Evolutionary conservation across 108 stramenopile genomes (phyloP).

Genomic region (Nitzschia sp.): DNA sequence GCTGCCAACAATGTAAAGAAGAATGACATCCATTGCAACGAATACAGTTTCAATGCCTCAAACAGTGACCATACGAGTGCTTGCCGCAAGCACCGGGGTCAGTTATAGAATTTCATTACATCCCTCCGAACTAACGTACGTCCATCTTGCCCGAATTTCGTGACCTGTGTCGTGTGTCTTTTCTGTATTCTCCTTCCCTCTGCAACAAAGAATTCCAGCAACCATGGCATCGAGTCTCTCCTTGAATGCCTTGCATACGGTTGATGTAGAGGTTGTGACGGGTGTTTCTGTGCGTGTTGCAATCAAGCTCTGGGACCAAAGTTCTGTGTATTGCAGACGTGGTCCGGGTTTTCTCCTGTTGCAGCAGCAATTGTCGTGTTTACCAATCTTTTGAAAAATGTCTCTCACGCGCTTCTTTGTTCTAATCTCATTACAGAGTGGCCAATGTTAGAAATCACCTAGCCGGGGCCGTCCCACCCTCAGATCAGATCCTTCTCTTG

Average conservation of each 20-base stretch:
- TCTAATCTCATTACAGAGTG: constrained; percentile 38
- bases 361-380: too few relatives aligned
- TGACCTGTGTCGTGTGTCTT: not conserved
- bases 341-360: too few relatives aligned
- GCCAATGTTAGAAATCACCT: constrained; percentile 67
- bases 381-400: too few relatives aligned
- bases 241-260: too few relatives aligned
- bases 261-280: too few relatives aligned
- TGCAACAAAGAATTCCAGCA: too few relatives aligned
- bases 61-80: constrained; percentile 49
- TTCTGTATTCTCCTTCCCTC: not conserved
- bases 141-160: not conserved
- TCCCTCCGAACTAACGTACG: constrained; percentile 60
- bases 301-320: too few relatives aligned
- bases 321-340: too few relatives aligned
- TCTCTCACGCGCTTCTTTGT: constrained; percentile 2
- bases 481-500: constrained; percentile 77
- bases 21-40: not conserved
- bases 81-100: constrained; percentile 60
- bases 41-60: constrained; percentile 8
- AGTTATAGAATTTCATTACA: constrained; percentile 56
- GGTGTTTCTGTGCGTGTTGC: too few relatives aligned
- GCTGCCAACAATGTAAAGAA: not conserved
- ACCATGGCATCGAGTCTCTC: too few relatives aligned
- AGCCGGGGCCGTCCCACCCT: constrained; percentile 65